Evolutionary conservation across 306 rosid genomes (phyloP), one percentile per base, ranked within the genome.

Genomic region (Begonia fuchsioides): DNA sequence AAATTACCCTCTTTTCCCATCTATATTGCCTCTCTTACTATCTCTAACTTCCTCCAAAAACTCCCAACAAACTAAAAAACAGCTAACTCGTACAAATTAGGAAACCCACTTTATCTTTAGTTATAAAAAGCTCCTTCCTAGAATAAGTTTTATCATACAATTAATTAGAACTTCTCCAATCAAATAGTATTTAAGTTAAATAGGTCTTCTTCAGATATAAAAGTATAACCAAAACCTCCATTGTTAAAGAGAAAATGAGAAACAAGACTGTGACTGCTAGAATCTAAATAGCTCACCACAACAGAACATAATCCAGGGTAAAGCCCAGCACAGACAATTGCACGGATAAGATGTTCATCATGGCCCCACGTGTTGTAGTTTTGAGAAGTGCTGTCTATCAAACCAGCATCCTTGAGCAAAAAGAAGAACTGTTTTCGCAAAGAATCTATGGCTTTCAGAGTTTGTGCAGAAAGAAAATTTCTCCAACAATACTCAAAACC

Each of bases 401-500:
- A 58, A 66, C 83, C 87, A 5, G 67, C 54, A 56, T 85, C 93
- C 54, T 74, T 85, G 20, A 92, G 85, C 74, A 92, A 59, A 62
- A 62, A 78, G 55, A 61, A 65, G 70, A 85, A 92, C 73, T 92
- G 87, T 52, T 69, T 72, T 44, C 93, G 72, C 57, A 92, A 83
- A 67, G 96, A 84, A 61, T 92, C 96, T 39, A 85, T 79, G 60
- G 86, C 93, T 69, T 71, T 80, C 63, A 92, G 69, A 54, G 98
- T 77, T 69, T 85, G 96, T 5, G 52, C 73, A 19, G 98, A 92
- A 40, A 85, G 85, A 63, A 82, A 92, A 60, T 85, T 81, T 61
- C 80, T 85, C 87, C 95, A 92, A 68, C 96, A 90, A 72, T 85
- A 90, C 56, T 90, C 98, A 54, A 72, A 67, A 57, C 92, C 98